These are phyloP conservation scores for Podila clonocystis DNA, from an alignment of 192 early-diverging fungal species.

Conservation along the genomic window DNA sequence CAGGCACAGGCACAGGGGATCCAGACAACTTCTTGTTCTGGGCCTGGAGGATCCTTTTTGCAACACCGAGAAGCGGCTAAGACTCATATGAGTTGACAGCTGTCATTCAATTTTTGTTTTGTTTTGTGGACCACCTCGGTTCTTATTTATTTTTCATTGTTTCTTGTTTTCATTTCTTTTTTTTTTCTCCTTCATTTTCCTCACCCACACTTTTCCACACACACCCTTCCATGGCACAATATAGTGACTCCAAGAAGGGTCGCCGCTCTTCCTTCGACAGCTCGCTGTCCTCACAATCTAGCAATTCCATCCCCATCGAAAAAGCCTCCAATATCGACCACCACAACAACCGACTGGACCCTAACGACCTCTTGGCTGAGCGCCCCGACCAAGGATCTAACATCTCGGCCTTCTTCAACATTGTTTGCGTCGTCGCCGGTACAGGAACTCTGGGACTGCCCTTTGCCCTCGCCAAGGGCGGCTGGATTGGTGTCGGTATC, in stretches of 20 bases:
- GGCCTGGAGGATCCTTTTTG: no score
- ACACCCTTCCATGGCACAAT: not conserved
- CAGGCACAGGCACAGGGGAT: not conserved
- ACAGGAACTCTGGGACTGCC: slow-evolving; percentile 69
- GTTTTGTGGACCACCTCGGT: not conserved
- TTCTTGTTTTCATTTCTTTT: not conserved
- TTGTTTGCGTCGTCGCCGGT: slow-evolving; percentile 73
- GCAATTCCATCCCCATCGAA: slow-evolving; percentile 5
- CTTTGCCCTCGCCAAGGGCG: slow-evolving; percentile 66
- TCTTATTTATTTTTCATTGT: not conserved
- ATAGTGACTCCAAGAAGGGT: slow-evolving; percentile 3
- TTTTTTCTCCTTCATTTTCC: not conserved
- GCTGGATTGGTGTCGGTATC: slow-evolving; percentile 79
- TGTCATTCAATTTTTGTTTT: no score
- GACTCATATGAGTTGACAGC: no score
- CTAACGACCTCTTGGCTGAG: slow-evolving; percentile 41
- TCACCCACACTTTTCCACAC: not conserved
- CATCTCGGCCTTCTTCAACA: slow-evolving; percentile 56
- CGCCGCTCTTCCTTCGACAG: not conserved
- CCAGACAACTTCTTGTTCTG: not conserved
- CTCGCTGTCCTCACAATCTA: slow-evolving; percentile 26
- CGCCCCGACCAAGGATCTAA: slow-evolving; percentile 57
- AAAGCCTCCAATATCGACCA: not conserved
- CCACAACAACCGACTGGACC: not conserved
- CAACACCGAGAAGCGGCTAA: no score